Percentiles rank a stretch among this genome's conserved stretches.
Conservation (phyloP, 176 grass and related monocot species). For the Eragrostis curvula region DNA sequence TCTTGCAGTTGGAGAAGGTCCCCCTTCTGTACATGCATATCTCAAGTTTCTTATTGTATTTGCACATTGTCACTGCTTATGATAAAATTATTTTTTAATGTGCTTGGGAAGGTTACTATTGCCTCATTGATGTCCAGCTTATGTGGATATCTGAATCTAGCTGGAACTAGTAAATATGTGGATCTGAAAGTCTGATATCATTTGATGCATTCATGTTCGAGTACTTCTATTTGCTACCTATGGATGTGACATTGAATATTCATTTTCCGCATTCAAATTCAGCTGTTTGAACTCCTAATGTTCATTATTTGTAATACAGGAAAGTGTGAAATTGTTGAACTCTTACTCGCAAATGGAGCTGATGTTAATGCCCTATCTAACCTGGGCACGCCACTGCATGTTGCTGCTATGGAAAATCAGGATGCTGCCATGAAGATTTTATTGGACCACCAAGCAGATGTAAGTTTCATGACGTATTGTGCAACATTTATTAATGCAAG, state of each 20-base stretch:
- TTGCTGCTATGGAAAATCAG: not conserved
- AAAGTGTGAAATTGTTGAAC: slow-evolving; percentile 21
- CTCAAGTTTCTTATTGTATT: not conserved
- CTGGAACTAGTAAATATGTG: too few relatives aligned
- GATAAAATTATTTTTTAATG: too few relatives aligned
- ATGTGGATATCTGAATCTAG: too few relatives aligned
- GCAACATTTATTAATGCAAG: too few relatives aligned
- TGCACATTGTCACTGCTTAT: not conserved
- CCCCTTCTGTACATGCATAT: not conserved
- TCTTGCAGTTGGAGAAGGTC: not conserved
- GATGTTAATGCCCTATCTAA: not conserved
- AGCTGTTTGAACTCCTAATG: not conserved
- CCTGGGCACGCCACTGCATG: slow-evolving; percentile 23
- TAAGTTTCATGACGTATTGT: not conserved
- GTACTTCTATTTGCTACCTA: too few relatives aligned
- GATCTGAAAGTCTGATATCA: too few relatives aligned
- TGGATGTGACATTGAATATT: too few relatives aligned
- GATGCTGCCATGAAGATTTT: slow-evolving; percentile 33
- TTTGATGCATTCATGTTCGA: too few relatives aligned
- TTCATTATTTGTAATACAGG: slow-evolving; percentile 19
- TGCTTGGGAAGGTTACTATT: too few relatives aligned
- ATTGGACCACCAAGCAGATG: slow-evolving; percentile 30
- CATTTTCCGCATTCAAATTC: not conserved
- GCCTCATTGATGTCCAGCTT: too few relatives aligned
- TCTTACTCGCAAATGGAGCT: slow-evolving; percentile 43